Evolutionary conservation across 768 basidiomycete species (phyloP).

Genomic region (Boletus tylopilopsis): DNA sequence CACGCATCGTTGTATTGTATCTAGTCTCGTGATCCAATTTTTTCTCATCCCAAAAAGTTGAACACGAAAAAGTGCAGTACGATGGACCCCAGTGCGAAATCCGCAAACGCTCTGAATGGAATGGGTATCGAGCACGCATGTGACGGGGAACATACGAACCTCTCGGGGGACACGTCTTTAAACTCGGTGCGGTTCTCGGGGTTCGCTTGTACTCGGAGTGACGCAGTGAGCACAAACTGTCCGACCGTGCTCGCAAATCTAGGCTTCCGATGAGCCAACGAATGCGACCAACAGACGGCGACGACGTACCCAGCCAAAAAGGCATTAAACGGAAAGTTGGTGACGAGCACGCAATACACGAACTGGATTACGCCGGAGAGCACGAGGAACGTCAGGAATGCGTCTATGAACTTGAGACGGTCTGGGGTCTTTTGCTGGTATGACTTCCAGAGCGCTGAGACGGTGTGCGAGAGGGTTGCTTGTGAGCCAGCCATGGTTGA

Average conservation of each 20-base stretch:
- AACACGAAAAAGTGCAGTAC: constrained; percentile 97
- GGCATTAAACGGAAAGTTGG: constrained; percentile 95
- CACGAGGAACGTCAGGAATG: constrained; percentile 89
- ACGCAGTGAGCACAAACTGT: constrained; percentile 94
- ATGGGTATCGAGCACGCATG: background rate
- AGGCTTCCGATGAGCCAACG: constrained; percentile 3
- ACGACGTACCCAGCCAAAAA: constrained; percentile 86
- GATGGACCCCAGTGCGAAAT: constrained; percentile 93
- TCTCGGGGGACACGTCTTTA: constrained; percentile 89
- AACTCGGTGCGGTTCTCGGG: constrained; percentile 79
- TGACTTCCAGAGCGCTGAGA: constrained; percentile 65
- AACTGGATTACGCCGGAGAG: constrained; percentile 90
- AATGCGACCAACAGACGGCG: background rate
- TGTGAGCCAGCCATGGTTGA: constrained; percentile 32
- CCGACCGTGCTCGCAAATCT: constrained; percentile 94
- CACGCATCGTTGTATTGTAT: constrained; percentile 13
- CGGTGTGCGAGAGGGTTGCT: constrained; percentile 15
- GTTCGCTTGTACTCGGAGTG: constrained; percentile 88
- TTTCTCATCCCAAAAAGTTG: constrained; percentile 86
- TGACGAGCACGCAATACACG: constrained; percentile 85
- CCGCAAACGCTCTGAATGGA: constrained; percentile 90
- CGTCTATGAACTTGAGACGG: constrained; percentile 90
- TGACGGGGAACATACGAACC: constrained; percentile 46
- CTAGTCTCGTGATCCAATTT: background rate
- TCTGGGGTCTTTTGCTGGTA: constrained; percentile 76